Evolutionary conservation across 2,329 filamentous ascomycete species (phyloP).

Genomic region (Fusarium oxysporum): DNA sequence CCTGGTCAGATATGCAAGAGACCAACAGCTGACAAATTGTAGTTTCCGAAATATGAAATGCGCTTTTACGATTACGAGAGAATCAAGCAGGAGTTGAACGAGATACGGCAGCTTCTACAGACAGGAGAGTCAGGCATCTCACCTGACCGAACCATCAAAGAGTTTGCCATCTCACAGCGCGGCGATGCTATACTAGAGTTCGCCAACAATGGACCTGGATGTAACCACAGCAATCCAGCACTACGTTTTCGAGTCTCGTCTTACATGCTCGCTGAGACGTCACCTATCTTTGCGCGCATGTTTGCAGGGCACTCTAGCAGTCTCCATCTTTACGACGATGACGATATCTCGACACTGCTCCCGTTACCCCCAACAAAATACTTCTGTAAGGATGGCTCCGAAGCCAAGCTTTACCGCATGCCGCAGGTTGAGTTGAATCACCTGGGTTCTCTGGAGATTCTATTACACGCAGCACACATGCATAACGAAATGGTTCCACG

Average conservation of each 20-base stretch:
- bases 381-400: constrained; percentile 56
- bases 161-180: constrained; percentile 56
- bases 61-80: constrained; percentile 61
- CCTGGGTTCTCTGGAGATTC: constrained; percentile 55
- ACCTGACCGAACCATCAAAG: constrained; percentile 53
- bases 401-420: constrained; percentile 63
- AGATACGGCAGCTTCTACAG: constrained; percentile 55
- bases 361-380: constrained; percentile 52
- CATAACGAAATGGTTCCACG: constrained; percentile 60
- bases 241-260: constrained; percentile 65
- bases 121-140: constrained; percentile 56
- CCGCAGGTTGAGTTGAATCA: constrained; percentile 61
- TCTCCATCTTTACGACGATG: constrained; percentile 51
- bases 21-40: constrained; percentile 11
- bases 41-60: constrained; percentile 60
- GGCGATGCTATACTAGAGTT: constrained; percentile 67
- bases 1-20: not conserved
- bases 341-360: constrained; percentile 51
- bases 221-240: constrained; percentile 51
- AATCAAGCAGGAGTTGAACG: constrained; percentile 56
- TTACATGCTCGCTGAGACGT: constrained; percentile 62
- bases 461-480: constrained; percentile 65
- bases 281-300: constrained; percentile 63
- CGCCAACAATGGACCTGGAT: constrained; percentile 54
- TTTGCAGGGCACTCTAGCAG: constrained; percentile 52